Conservation (phyloP, 768 basidiomycete genomes). For the Rhizopogon sp. region DNA sequence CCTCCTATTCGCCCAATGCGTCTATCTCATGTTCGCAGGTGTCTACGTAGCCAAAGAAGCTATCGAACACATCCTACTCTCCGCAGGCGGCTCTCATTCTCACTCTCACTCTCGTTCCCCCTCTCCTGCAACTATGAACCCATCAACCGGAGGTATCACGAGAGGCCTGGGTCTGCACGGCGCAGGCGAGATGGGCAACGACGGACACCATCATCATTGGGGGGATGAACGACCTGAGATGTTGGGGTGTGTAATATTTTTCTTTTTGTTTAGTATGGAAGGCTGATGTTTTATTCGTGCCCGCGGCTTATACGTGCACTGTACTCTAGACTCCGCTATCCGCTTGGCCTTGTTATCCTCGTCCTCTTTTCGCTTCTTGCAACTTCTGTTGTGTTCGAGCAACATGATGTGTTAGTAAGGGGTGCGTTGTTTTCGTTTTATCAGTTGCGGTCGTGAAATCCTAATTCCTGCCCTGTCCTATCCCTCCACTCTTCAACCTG, state of each 20-base stretch:
- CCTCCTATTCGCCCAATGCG: constrained; percentile 80
- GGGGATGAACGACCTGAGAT: constrained; percentile 44
- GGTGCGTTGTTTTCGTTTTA: constrained; percentile 37
- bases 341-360: constrained; percentile 48
- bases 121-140: background rate
- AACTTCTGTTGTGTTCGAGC: constrained; percentile 55
- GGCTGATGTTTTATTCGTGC: background rate
- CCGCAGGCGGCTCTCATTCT: constrained; percentile 76
- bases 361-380: constrained; percentile 53
- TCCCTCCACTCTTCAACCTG: background rate
- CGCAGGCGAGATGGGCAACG: constrained; percentile 24
- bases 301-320: background rate
- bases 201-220: constrained; percentile 63
- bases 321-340: constrained; percentile 34
- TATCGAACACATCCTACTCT: constrained; percentile 84
- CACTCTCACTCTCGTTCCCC: constrained; percentile 25
- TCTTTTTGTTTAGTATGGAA: background rate
- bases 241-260: constrained; percentile 31
- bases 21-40: constrained; percentile 91
- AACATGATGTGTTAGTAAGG: constrained; percentile 60
- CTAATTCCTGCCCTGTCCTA: too few relatives aligned
- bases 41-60: constrained; percentile 98
- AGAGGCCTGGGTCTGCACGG: background rate
- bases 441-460: too few relatives aligned
- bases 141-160: constrained; percentile 14